A percentile compares a stretch with the other conserved stretches of the same genome.
Evolutionary conservation across 371 early-diverging fungal species (phyloP).

Genomic region (Nematocida sp.): DNA sequence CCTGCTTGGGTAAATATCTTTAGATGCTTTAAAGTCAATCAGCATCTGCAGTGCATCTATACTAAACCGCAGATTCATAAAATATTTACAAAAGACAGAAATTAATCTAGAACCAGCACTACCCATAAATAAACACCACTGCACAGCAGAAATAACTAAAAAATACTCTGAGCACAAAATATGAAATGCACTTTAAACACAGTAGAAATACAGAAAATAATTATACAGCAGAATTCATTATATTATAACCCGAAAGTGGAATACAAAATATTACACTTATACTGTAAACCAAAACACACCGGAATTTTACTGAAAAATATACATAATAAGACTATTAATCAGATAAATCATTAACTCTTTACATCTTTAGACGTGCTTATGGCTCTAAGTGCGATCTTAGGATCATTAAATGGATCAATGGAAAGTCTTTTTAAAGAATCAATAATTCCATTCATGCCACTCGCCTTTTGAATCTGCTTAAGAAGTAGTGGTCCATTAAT

Average conservation of each 20-base stretch:
- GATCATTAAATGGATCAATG: conserved; percentile 6
- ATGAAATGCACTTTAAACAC: too few relatives aligned
- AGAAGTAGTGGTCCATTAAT: conserved; percentile 40
- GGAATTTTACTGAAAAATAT: too few relatives aligned
- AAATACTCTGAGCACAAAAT: too few relatives aligned
- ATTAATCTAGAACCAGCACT: not conserved
- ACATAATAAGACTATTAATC: too few relatives aligned
- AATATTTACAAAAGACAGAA: conserved; percentile 21
- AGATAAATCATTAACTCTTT: not conserved
- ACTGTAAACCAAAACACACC: too few relatives aligned
- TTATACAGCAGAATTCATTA: too few relatives aligned
- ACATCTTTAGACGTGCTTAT: not conserved
- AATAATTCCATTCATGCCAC: conserved; percentile 9
- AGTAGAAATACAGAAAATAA: too few relatives aligned
- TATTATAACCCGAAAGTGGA: too few relatives aligned
- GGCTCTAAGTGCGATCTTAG: not conserved
- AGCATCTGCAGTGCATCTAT: conserved; percentile 28
- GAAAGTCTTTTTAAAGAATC: conserved; percentile 31
- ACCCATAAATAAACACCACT: not conserved
- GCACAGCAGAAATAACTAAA: not conserved
- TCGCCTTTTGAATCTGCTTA: conserved; percentile 26
- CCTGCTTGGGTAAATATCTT: conserved; percentile 23
- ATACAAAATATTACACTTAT: too few relatives aligned
- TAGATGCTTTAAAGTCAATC: conserved; percentile 33
- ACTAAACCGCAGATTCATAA: conserved; percentile 53